Evolutionary conservation across 2,329 filamentous ascomycete species (phyloP).

Genomic region (Kalmusia sp.): DNA sequence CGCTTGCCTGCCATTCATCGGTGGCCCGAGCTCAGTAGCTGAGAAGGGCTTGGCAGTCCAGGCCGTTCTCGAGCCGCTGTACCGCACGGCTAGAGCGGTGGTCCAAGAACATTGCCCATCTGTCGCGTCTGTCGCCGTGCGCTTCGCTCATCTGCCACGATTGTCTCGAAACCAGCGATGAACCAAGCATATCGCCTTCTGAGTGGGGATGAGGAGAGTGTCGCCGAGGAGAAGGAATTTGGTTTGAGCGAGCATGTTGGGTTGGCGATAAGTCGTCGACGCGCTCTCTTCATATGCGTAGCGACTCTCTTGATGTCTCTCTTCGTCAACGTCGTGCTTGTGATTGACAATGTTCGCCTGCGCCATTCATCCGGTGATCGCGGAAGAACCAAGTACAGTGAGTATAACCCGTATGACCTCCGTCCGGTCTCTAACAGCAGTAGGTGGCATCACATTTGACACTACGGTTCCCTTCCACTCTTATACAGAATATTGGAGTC

Average conservation of each 20-base stretch:
- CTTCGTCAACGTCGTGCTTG: constrained; percentile 35
- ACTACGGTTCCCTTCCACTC: constrained; percentile 33
- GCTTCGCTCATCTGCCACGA: constrained; percentile 6
- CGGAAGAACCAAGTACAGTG: constrained; percentile 35
- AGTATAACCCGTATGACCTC: constrained; percentile 3
- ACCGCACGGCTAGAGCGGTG: neutral
- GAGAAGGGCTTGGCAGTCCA: constrained; percentile 12
- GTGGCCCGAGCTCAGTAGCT: constrained; percentile 30
- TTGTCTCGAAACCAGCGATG: constrained; percentile 27
- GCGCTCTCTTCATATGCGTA: constrained; percentile 34
- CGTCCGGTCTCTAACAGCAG: neutral
- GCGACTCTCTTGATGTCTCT: constrained; percentile 38
- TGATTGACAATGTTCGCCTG: constrained; percentile 34
- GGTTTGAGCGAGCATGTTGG: constrained; percentile 33
- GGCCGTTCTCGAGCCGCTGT: constrained; percentile 3
- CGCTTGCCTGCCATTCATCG: constrained; percentile 28
- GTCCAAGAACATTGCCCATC: neutral
- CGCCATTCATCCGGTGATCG: constrained; percentile 18
- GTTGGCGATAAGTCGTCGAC: constrained; percentile 34
- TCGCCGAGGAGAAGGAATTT: constrained; percentile 30
- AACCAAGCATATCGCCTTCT: constrained; percentile 34
- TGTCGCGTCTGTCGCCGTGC: neutral
- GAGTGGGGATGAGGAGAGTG: constrained; percentile 30
- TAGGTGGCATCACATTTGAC: constrained; percentile 37
- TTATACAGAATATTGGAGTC: constrained; percentile 40